These are phyloP conservation scores for Cyclocybe aegerita DNA, from an alignment of 768 basidiomycete species.

Conservation along the genomic window DNA sequence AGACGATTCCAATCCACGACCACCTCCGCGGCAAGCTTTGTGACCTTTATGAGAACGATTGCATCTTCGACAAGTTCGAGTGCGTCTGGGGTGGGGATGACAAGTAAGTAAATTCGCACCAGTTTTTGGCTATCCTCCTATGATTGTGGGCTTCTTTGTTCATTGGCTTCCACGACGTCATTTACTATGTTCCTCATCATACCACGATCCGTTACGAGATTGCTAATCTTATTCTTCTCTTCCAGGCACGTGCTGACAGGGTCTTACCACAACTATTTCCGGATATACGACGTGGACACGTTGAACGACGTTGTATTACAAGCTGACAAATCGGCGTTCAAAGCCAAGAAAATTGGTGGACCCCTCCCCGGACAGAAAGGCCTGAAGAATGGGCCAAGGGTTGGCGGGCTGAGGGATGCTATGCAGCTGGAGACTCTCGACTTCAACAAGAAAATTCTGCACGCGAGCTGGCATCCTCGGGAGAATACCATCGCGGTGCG, in stretches of 20 bases:
- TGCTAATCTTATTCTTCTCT: constrained; percentile 18
- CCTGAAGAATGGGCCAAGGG: constrained; percentile 75
- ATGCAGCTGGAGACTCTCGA: constrained; percentile 87
- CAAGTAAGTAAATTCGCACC: constrained; percentile 57
- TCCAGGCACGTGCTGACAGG: constrained; percentile 94
- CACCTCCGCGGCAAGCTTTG: constrained; percentile 96
- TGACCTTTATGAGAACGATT: constrained; percentile 99
- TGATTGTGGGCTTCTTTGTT: constrained; percentile 16
- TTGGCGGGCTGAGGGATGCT: constrained; percentile 72
- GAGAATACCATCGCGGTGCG: constrained; percentile 97
- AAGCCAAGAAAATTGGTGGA: constrained; percentile 97
- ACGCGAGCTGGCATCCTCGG: constrained; percentile 95
- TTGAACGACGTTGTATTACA: constrained; percentile 90
- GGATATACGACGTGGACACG: constrained; percentile 94
- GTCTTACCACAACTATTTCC: constrained; percentile 99
- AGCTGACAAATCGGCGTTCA: constrained; percentile 99
- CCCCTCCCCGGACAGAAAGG: constrained; percentile 71
- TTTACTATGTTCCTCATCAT: constrained; percentile 4
- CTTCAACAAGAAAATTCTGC: constrained; percentile 97
- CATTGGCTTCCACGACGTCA: constrained; percentile 7
- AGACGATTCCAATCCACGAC: constrained; percentile 98
- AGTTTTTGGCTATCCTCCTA: no score
- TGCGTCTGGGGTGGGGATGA: constrained; percentile 98
- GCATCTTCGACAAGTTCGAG: constrained; percentile 99
- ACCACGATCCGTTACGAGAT: constrained; percentile 14